Evolutionary conservation across 495 filamentous ascomycete genomes (phyloP), one percentile per base, ranked within the genome.

Genomic region (Aspergillus panamensis): DNA sequence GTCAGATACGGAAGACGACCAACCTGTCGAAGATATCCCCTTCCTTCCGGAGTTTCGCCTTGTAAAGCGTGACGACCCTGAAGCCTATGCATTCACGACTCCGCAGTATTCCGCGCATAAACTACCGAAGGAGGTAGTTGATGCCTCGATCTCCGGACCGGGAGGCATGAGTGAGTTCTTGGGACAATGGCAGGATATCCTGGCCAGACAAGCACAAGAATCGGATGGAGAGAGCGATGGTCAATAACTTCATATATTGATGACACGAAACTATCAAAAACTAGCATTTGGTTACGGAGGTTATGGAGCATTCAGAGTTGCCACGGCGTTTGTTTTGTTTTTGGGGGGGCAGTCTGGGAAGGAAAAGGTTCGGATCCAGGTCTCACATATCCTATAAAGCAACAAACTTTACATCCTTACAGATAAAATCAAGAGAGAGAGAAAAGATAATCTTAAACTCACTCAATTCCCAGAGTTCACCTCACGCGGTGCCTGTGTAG

Each of bases 101-200:
- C 82, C 90, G 14, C 89, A 93, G 70, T 97, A 95, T 68, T 95
- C 91, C 60, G 92, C 94, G 32, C 93, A 96, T 67, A 99, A 99
- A 73, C 68, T 99, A 60, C 94, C 94, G 7, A 89, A 83, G 69
- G 94, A 99, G 52, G 88, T 99, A 19, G 94, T 97, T 17, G 92
- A 98, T 66, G 94, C 94, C 2, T 88, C 89, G 47, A 67, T 87
- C 50, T 83, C 82, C 1, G 76, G 75, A 5, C 65, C 69, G 12
- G 78, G 77, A 10, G 94, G 94, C 2, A 83, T 97, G 80, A 81
- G 85, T 55, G 92, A 96, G 71, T 96, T 97, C 75, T 85, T 92
- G 65, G 80, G 81, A 57, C 81, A 87, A 66, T 98, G 94, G 94
- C 88, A 87, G 74, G 83, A 88, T 59, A 86, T 96, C 62, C 71